Base-by-base conservation (phyloP, 1,284 basidiomycete genomes). In the Heterobasidion parviporum region DNA sequence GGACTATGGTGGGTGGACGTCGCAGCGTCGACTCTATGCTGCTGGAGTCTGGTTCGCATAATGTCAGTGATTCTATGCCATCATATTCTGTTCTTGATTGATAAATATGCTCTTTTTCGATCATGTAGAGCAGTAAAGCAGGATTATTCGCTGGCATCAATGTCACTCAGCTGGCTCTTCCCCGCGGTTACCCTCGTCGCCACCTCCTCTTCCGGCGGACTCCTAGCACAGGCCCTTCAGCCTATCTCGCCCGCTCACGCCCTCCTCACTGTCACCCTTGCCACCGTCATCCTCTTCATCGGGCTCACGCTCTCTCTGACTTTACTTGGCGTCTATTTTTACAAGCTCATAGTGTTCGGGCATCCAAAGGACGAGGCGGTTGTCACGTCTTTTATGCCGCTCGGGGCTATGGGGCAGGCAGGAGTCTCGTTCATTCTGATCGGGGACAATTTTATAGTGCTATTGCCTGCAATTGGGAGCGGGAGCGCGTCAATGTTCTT, bases 1-100 rank as follows among this genome's bases (percentile, higher is more conserved):
- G 78, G 65, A 1, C 64, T 89, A 9, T 92, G 90, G 89, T 92
- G 88, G 89, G 59, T 85, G 43, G 80, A 87, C 60, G 74, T 82
- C 2, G 68, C 74, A 1, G 62, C 87, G 18, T 81, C 87, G 1
- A 64, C 84, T 6, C 32, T 79, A 26, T 82, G 83, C 58, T 82
- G 80, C 60, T 81, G 87, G 66, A 81, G 83, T 8, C 73, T 85
- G 57, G 69, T 88, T 6, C 84, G 88, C 62, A 67, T 81, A 48
- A 88, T 89, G 83, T 85, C 54, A 45, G 78, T 71, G 20, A 16
- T 56, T 26, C 4, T 5, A 26, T 26, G 5, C 54, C 56, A 35
- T 26, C 1, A 49, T 6, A 38, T 15, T 38, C 36, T 49, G 34
- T 49, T n/a, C 52, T 52, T 18, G 18, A 26, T 12, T 38, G 12